Evolutionary conservation across 805 yeast genomes (phyloP).

Genomic region (Pichia heedii): DNA sequence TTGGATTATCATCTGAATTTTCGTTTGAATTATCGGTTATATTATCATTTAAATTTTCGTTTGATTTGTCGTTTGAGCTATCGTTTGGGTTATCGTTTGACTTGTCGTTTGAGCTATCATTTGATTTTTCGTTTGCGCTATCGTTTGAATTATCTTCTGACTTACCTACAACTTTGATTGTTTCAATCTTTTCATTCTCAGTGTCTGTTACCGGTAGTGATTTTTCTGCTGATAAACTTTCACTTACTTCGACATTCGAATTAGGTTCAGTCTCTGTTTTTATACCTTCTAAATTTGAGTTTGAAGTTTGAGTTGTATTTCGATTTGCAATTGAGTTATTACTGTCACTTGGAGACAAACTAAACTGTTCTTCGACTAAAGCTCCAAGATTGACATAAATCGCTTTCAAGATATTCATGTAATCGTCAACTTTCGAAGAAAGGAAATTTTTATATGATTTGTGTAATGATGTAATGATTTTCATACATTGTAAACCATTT

Average conservation of each 20-base stretch:
- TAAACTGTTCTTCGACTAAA: constrained; percentile 65
- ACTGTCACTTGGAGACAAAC: constrained; percentile 11
- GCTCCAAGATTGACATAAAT: constrained; percentile 74
- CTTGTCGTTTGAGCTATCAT: background rate
- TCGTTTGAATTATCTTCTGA: background rate
- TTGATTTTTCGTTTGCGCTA: background rate
- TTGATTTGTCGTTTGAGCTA: background rate
- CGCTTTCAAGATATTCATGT: constrained; percentile 63
- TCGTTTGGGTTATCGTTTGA: background rate
- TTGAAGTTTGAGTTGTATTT: too few species aligned
- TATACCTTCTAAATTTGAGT: background rate
- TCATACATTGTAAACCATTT: constrained; percentile 87
- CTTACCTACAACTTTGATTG: background rate
- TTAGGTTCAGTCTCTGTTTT: background rate
- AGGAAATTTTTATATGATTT: constrained; percentile 68
- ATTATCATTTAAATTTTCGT: too few species aligned
- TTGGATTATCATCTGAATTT: background rate
- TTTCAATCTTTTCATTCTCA: background rate
- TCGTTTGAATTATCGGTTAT: too few species aligned
- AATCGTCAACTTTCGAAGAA: constrained; percentile 65
- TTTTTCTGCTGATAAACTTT: too few species aligned
- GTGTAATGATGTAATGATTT: constrained; percentile 75
- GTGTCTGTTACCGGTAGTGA: too few species aligned
- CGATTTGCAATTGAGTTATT: too few species aligned
- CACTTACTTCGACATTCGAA: background rate